Percentiles rank a stretch among this genome's conserved stretches.
Evolutionary conservation across 768 basidiomycete species (phyloP).

Genomic region (Rhizopogon vinicolor): DNA sequence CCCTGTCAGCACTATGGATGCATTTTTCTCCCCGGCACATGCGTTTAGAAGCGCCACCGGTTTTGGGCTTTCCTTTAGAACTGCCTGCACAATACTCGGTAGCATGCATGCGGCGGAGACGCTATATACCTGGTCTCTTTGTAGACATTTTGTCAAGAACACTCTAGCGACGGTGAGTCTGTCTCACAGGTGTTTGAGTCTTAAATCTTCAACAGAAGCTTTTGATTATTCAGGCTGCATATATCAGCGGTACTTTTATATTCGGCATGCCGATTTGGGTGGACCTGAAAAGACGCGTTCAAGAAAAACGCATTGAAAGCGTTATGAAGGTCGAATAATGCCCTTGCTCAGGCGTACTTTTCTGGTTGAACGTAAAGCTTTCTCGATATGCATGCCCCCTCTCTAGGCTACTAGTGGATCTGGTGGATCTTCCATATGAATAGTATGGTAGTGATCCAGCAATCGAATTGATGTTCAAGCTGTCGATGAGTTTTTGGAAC

Average conservation of each 20-base stretch:
- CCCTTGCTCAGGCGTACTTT: neutral
- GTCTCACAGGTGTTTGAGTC: neutral
- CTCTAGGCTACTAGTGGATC: too few species aligned
- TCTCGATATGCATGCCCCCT: neutral
- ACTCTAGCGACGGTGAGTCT: slow-evolving; percentile 14
- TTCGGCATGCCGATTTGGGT: slow-evolving; percentile 53
- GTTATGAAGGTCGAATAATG: slow-evolving; percentile 68
- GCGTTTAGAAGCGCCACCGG: slow-evolving; percentile 9
- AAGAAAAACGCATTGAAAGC: slow-evolving; percentile 68
- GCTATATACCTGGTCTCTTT: slow-evolving; percentile 26
- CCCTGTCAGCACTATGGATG: slow-evolving; percentile 8
- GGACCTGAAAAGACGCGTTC: slow-evolving; percentile 54
- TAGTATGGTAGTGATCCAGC: too few species aligned
- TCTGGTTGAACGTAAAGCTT: neutral
- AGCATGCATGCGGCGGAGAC: slow-evolving; percentile 19
- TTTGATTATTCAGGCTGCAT: slow-evolving; percentile 37
- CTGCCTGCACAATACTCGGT: slow-evolving; percentile 1
- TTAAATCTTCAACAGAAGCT: neutral
- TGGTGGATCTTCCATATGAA: too few species aligned
- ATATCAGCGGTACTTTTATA: slow-evolving; percentile 45
- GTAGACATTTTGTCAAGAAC: slow-evolving; percentile 21
- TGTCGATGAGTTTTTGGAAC: too few species aligned
- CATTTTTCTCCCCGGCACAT: slow-evolving; percentile 18
- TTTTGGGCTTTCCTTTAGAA: slow-evolving; percentile 11
- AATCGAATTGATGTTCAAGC: too few species aligned